Evolutionary conservation across 495 filamentous ascomycete species (phyloP), one percentile per base, ranked within the genome.

Genomic region (Aspergillus bertholletiae): DNA sequence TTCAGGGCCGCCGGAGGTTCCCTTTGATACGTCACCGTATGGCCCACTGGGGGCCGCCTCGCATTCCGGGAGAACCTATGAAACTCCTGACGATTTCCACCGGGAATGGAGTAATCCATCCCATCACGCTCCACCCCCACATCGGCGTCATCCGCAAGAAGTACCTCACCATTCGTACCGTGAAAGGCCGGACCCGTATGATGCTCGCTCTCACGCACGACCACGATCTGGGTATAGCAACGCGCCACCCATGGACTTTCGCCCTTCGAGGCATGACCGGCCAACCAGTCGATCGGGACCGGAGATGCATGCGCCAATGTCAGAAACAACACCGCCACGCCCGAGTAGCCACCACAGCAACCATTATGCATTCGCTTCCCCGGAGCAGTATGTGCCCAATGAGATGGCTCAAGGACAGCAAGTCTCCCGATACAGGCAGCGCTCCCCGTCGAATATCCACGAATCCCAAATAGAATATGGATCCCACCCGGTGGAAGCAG

Each of bases 171-270:
- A 54, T 15, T 43, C 53, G 20, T 49, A 57, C 27, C 54, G 60
- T 13, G 66, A 71, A 22, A 49, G 40, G 27, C 21, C 58, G 1
- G 51, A 53, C 8, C 5, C 50, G 9, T 68, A 67, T 17, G 68
- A 70, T 23, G 7, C 64, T 8, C 69, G 62, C 32, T 56, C 61
- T 17, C 60, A 73, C 23, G 53, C 56, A 32, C 60, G 68, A 41
- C 66, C 64, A 26, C 68, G 63, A 5, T 61, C 62, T 12, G 66
- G 69, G 13, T 70, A 62, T 57, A 68, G 67, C 7, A 60, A 61
- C 28, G 58, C 56, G 30, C 61, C 61, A 6, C 61, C 66, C 2
- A 59, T 54, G 15, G 65, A 73, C 32, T 64, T 68, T 49, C 65
- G 63, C 2, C 41, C 61, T 5, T 60, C 55, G 12, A 60, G 61